Evolutionary conservation across 306 rosid species (phyloP).

Genomic region (Cucumis hystrix): DNA sequence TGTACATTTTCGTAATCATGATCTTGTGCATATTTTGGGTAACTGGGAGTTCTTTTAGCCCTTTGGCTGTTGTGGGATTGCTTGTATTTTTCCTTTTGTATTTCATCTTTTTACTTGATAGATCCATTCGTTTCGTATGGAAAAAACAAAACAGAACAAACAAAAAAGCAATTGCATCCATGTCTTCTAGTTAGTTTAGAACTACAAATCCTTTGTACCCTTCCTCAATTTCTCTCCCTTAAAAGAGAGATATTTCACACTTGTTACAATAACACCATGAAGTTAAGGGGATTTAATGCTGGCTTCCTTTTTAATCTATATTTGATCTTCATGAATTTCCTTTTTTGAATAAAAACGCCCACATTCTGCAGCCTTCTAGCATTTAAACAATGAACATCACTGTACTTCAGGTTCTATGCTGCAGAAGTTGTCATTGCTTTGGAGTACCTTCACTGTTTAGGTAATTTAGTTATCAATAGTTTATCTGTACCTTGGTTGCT

Average conservation of each 20-base stretch:
- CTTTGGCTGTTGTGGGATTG: no score
- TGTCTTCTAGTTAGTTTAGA: not conserved
- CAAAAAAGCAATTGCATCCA: no score
- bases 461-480: slow-evolving; percentile 20
- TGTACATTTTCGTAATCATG: no score
- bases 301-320: not conserved
- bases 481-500: not conserved
- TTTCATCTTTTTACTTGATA: no score
- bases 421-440: slow-evolving; percentile 86
- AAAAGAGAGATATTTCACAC: not conserved
- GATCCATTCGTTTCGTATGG: no score
- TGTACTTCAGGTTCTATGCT: slow-evolving; percentile 61
- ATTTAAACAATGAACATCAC: slow-evolving; percentile 9
- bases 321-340: not conserved
- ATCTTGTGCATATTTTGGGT: no score
- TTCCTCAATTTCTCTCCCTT: not conserved
- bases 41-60: no score
- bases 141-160: no score
- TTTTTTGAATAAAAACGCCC: not conserved
- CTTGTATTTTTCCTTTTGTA: no score
- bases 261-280: not conserved
- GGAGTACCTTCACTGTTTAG: slow-evolving; percentile 96
- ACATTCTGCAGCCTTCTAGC: not conserved
- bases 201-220: not conserved
- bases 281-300: not conserved